Evolutionary conservation across 371 early-diverging fungal genomes (phyloP).

Genomic region (Lichtheimia ramosa): DNA sequence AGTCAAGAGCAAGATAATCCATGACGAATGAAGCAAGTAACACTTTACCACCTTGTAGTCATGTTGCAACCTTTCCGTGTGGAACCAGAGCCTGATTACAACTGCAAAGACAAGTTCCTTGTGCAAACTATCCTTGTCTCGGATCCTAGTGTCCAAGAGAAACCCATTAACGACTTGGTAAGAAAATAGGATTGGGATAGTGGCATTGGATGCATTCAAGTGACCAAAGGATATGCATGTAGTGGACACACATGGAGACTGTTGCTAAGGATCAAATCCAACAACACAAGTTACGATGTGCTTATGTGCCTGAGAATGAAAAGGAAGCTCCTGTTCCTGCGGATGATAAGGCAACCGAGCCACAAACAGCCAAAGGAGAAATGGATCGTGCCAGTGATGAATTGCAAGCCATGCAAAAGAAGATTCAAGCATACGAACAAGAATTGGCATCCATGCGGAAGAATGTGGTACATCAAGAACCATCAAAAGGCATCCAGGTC

Average conservation of each 20-base stretch:
- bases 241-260: conserved; percentile 59
- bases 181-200: neutral
- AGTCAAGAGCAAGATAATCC: neutral
- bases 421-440: conserved; percentile 1
- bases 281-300: conserved; percentile 63
- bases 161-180: conserved; percentile 3
- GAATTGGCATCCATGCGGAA: neutral
- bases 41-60: conserved; percentile 43
- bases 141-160: neutral
- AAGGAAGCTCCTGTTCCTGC: neutral
- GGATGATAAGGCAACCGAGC: neutral
- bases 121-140: conserved; percentile 74
- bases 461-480: neutral
- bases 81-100: conserved; percentile 68
- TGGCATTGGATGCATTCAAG: neutral
- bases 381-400: neutral
- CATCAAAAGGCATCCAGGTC: neutral
- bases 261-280: conserved; percentile 44
- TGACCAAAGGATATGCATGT: neutral
- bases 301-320: conserved; percentile 23
- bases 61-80: conserved; percentile 89
- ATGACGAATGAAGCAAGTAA: too few relatives aligned
- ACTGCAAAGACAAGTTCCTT: conserved; percentile 94
- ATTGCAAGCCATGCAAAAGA: conserved; percentile 2
- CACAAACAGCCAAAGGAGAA: neutral